Evolutionary conservation across 1,284 basidiomycete species (phyloP), one percentile per base, ranked within the genome.

Genomic region (Psilocybe mexicana): DNA sequence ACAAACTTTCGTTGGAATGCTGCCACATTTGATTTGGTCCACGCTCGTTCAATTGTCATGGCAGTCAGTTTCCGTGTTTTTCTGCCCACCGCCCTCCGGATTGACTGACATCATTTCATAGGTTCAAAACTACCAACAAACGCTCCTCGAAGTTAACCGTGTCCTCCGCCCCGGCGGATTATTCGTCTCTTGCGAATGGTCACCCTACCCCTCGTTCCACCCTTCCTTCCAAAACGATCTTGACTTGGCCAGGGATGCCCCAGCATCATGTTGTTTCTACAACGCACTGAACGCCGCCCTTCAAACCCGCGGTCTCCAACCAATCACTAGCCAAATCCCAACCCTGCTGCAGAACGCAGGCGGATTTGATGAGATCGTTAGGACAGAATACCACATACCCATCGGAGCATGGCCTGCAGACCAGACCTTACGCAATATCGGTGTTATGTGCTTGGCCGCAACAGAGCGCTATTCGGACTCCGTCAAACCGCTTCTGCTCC

Each of bases 161-260:
- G 73, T 90, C 49, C 73, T 90, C 14, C 80, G 83, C 43, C 81
- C 82, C 2, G 83, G 83, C 28, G 88, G 88, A 1, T 70, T 90
- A 12, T 85, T 90, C 68, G 66, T 88, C 14, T 83, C 85, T 3
- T 79, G 79, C 45, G 89, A 92, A 70, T 82, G 85, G 77, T 73
- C 73, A 35, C 74, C 76, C 40, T 70, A 64, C 47, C 73, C 82
- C 3, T 61, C 71, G 10, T 76, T 86, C 67, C 72, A 72, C 62
- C 76, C 74, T 45, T 52, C 40, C 45, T 65, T 68, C 65, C 70
- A 62, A 14, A 56, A 11, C 4, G 14, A 12, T n/a, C 38, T 60
- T 45, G 69, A 75, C 66, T 72, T 74, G 24, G 63, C 63, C 4
- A 63, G 64, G 1, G 67, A 75, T 45, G 74, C 77, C 14, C 83